These are phyloP conservation scores for Gardenia jasminoides DNA, from an alignment of 257 asterid species.

Conservation along the genomic window DNA sequence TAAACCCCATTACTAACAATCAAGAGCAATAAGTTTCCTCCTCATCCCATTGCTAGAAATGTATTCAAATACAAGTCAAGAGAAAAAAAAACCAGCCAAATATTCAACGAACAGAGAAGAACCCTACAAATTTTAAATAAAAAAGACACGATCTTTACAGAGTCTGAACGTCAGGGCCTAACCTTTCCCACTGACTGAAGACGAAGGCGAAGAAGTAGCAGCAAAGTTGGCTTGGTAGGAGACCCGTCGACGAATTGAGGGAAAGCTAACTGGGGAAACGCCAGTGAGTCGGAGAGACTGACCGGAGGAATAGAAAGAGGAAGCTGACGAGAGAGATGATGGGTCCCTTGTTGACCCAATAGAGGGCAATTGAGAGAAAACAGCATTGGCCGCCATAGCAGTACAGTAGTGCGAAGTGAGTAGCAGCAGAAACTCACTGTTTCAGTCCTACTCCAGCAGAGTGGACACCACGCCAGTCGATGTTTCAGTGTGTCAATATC, in stretches of 20 bases:
- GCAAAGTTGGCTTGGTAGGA: constrained; percentile 53
- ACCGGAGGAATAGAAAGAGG: constrained; percentile 37
- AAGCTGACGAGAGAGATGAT: constrained; percentile 49
- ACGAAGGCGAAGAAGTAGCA: constrained; percentile 31
- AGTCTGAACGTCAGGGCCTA: neutral
- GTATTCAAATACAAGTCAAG: neutral
- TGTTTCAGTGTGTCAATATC: neutral
- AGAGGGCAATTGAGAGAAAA: constrained; percentile 48
- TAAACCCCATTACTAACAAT: neutral
- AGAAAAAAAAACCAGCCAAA: neutral
- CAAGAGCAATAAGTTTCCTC: neutral
- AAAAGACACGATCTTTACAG: neutral
- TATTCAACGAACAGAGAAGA: neutral
- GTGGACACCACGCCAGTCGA: neutral
- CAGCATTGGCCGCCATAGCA: constrained; percentile 40
- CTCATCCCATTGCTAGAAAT: neutral
- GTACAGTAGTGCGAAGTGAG: neutral
- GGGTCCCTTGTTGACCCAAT: constrained; percentile 36
- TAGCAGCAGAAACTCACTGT: neutral
- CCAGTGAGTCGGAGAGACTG: constrained; percentile 29
- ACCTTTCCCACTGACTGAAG: constrained; percentile 63
- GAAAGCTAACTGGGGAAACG: constrained; percentile 32
- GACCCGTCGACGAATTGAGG: constrained; percentile 47
- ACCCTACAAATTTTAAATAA: constrained; percentile 10
- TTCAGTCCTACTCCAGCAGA: neutral